Percentiles rank a stretch among this genome's conserved stretches.
These are phyloP conservation scores for Podospora comata DNA, from an alignment of 495 filamentous ascomycete genomes.

Conservation along the genomic window DNA sequence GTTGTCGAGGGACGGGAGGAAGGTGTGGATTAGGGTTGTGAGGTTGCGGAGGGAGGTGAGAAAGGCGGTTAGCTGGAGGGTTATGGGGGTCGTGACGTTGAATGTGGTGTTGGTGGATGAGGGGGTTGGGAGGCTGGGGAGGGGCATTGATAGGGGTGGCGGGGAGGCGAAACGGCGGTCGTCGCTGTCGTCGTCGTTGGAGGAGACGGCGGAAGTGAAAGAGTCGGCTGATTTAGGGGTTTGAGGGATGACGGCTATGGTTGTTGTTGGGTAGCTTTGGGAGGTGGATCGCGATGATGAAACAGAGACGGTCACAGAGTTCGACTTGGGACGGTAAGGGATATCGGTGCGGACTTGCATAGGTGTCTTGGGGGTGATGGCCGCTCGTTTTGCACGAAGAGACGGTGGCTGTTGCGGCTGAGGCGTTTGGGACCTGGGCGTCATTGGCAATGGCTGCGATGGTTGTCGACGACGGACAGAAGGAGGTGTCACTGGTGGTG, in stretches of 20 bases:
- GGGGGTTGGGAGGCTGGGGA: conserved; percentile 9
- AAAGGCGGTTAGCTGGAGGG: conserved; percentile 61
- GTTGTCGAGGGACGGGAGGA: conserved; percentile 58
- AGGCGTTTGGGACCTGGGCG: background rate
- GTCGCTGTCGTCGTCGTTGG: conserved; percentile 29
- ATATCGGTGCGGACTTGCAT: conserved; percentile 30
- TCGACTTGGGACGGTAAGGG: conserved; percentile 24
- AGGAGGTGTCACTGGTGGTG: conserved; percentile 8
- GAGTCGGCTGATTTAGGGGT: conserved; percentile 71
- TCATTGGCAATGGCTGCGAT: background rate
- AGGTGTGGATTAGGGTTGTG: conserved; percentile 58
- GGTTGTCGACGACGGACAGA: conserved; percentile 9
- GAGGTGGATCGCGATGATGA: conserved; percentile 34
- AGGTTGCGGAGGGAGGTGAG: conserved; percentile 64
- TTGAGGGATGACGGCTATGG: conserved; percentile 28
- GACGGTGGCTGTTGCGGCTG: background rate
- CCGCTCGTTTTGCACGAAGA: conserved; percentile 2
- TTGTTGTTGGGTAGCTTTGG: conserved; percentile 19
- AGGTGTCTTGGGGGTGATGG: conserved; percentile 12
- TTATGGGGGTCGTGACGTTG: background rate
- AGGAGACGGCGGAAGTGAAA: conserved; percentile 58
- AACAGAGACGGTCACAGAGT: conserved; percentile 27
- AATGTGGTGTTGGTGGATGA: background rate
- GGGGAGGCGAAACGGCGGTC: conserved; percentile 3
- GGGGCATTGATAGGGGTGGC: conserved; percentile 17